phyloP scores from a whole-genome alignment of 2,329 filamentous ascomycete genomes.

The Pestalotiopsis fici region DNA sequence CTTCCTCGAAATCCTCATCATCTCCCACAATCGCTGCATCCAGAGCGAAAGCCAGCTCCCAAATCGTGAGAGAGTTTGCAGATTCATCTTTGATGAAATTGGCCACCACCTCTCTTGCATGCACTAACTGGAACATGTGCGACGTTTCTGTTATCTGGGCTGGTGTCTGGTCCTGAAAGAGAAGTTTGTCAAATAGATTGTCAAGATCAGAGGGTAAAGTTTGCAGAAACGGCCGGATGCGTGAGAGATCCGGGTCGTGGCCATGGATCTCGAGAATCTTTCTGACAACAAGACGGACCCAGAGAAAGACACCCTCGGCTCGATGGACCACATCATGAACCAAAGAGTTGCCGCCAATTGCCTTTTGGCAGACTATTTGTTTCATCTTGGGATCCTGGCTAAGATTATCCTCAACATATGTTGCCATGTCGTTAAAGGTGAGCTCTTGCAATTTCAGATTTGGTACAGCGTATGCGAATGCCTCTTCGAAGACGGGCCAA shows the following conservation, averaged over 20 bases:
- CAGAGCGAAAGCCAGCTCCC: conserved; percentile 34
- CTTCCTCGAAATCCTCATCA: conserved; percentile 19
- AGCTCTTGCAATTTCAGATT: conserved; percentile 23
- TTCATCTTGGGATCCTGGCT: conserved; percentile 14
- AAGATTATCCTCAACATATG: conserved; percentile 19
- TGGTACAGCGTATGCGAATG: conserved; percentile 19
- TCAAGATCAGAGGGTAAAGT: conserved; percentile 17
- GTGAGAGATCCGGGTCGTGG: conserved; percentile 17
- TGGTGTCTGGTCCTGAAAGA: conserved; percentile 26
- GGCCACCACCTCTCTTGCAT: conserved; percentile 30
- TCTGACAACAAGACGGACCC: conserved; percentile 27
- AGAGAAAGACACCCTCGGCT: conserved; percentile 26
- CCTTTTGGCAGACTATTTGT: conserved; percentile 12
- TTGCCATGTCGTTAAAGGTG: conserved; percentile 22
- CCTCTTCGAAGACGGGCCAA: conserved; percentile 25
- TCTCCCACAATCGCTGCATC: conserved; percentile 19
- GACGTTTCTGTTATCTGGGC: conserved; percentile 21
- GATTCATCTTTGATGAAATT: conserved; percentile 33
- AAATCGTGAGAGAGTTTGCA: conserved; percentile 28
- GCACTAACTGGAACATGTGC: conserved; percentile 28
- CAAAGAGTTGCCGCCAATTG: conserved; percentile 1
- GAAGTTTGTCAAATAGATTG: conserved; percentile 28
- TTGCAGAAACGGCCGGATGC: conserved; percentile 4
- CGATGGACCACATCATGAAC: conserved; percentile 13
- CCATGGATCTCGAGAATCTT: conserved; percentile 22